Percentiles rank a stretch among this genome's conserved stretches.
Conservation (phyloP, 257 asterid species). For the Solanum phureja region DNA sequence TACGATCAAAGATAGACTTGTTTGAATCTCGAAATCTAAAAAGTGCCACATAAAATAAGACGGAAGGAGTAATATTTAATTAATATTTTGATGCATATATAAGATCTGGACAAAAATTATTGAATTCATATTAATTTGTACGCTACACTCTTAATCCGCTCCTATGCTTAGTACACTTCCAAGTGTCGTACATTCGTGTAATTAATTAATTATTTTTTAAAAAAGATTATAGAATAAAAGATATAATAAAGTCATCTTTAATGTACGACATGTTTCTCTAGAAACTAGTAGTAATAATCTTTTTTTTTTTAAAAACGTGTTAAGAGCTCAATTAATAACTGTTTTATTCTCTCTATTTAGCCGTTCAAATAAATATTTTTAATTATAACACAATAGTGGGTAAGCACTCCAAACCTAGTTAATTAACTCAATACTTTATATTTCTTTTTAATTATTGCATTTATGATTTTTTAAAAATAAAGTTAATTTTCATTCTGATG, state of each 20-base stretch:
- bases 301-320: neutral
- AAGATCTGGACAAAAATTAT: neutral
- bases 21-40: too few relatives aligned
- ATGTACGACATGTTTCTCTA: neutral
- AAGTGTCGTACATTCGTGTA: neutral
- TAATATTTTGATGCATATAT: neutral
- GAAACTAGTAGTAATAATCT: neutral
- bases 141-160: neutral
- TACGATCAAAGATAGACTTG: too few relatives aligned
- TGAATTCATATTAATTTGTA: fast-evolving
- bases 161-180: neutral
- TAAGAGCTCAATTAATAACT: neutral
- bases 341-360: neutral
- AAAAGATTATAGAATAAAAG: neutral
- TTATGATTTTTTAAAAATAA: neutral
- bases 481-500: neutral
- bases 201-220: too few relatives aligned
- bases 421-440: neutral
- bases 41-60: too few relatives aligned
- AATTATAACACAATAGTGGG: neutral
- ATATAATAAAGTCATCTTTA: neutral
- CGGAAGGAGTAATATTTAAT: neutral
- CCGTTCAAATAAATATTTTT: neutral
- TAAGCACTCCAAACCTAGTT: neutral
- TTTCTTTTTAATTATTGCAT: neutral